Base-by-base conservation (phyloP, 2,329 filamentous ascomycete species). In the Polychaeton citri region DNA sequence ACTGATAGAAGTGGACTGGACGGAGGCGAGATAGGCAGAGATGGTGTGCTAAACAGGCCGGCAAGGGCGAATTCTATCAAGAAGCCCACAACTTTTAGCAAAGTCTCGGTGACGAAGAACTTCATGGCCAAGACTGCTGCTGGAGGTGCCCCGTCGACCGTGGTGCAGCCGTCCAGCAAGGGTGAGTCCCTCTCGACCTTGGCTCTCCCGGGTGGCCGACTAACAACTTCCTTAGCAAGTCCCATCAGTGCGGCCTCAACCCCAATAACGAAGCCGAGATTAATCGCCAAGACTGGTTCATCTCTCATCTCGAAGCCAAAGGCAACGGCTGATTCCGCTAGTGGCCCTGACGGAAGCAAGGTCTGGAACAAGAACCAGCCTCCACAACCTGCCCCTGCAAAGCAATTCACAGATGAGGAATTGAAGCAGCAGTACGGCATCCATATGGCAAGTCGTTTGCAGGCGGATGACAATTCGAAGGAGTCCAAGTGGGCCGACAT, bases 311-410 rank as follows among this genome's bases (percentile, higher is more conserved):
- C 71, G 39, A 46, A 64, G 17, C 60, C 61, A 33, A 57, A 68
- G 38, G 39, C 53, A 17, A 53, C 50, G 9, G 39, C 47, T 20
- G 50, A 52, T 53, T 71, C 41, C 32, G 33, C 48, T 18, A 45
- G 43, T 31, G 76, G 74, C 18, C 80, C 82, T 10, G 81, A 87
- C 56, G 69, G 73, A 19, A 81, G 66, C 57, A 79, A 72, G 36
- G 82, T 92, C 28, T 92, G 84, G 84, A 92, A 90, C 63, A 87
- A 86, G 61, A 92, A 90, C 56, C 71, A 79, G 65, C 81, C 75
- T 35, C 66, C 68, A 5, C 71, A 76, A 36, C 69, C 71, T 5
- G 76, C 79, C 5, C 81, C 85, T 41, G 77, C 80, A 4, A 85
- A 84, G 56, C 83, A 86, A 37, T 76, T 86, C 40, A 88, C 84